phyloP scores from a whole-genome alignment of 345 rosid genomes.

The Acer saccharum region DNA sequence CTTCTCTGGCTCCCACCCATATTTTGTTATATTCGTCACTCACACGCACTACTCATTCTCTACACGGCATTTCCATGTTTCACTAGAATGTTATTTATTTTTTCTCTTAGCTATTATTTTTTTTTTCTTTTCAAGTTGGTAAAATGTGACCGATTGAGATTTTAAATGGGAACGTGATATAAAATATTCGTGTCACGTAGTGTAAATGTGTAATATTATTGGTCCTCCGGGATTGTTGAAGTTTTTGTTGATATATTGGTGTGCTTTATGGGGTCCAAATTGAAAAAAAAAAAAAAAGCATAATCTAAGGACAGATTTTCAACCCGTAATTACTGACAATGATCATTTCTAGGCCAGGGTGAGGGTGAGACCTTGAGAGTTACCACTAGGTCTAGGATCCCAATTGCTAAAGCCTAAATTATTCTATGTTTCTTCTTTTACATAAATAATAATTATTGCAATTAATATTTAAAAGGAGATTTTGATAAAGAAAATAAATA shows the following conservation, averaged over 20 bases:
- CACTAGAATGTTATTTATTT: neutral
- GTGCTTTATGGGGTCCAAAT: neutral
- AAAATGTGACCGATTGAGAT: no score
- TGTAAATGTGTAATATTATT: no score
- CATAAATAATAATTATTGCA: neutral
- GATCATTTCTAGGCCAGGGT: constrained; percentile 10
- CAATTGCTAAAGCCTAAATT: neutral
- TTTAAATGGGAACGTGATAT: no score
- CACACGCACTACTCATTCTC: neutral
- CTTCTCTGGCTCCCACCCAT: neutral
- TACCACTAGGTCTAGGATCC: no score
- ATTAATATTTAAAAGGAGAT: neutral
- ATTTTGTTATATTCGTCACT: neutral
- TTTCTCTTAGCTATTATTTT: no score
- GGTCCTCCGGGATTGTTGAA: no score
- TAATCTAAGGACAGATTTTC: constrained; percentile 24
- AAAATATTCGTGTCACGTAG: no score
- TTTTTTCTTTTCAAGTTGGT: no score
- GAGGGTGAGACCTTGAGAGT: neutral
- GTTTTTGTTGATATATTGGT: neutral
- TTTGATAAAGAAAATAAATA: neutral
- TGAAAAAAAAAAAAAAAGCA: neutral
- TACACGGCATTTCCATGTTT: constrained; percentile 6
- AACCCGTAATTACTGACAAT: constrained; percentile 10
- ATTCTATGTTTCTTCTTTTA: neutral